Evolutionary conservation across 2,329 filamentous ascomycete species (phyloP).

Genomic region (Purpureocillium takamizusanense): DNA sequence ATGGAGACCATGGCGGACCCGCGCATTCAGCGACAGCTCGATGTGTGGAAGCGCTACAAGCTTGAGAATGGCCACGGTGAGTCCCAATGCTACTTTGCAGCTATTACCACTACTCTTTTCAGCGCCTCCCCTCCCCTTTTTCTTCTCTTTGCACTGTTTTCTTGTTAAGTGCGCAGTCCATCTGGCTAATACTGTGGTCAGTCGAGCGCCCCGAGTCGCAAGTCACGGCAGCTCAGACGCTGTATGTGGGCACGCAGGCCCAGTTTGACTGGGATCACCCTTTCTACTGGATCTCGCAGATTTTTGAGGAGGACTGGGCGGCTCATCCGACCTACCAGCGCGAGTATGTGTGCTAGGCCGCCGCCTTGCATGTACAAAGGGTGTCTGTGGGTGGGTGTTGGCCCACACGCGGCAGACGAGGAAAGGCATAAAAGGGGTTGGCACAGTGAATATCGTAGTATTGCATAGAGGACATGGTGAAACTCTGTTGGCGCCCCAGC

Average conservation of each 20-base stretch:
- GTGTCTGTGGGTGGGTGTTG: too few relatives aligned
- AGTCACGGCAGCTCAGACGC: not conserved
- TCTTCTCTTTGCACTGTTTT: too few relatives aligned
- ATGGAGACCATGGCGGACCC: conserved; percentile 15
- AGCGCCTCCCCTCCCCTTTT: too few relatives aligned
- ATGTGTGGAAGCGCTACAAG: conserved; percentile 14
- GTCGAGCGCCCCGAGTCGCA: not conserved
- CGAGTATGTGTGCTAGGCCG: conserved; percentile 7
- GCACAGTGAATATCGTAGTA: too few relatives aligned
- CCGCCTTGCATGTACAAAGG: too few relatives aligned
- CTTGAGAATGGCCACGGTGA: conserved; percentile 14
- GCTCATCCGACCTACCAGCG: conserved; percentile 20
- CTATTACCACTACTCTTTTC: too few relatives aligned
- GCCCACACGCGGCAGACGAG: too few relatives aligned
- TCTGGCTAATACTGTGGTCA: not conserved
- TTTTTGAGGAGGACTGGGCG: conserved; percentile 33
- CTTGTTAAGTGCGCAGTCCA: not conserved
- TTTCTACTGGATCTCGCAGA: conserved; percentile 35
- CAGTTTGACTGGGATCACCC: conserved; percentile 28
- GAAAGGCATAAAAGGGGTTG: too few relatives aligned
- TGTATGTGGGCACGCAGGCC: conserved; percentile 15
- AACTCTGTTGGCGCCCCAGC: too few relatives aligned
- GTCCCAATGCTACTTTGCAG: not conserved
- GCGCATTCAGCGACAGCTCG: conserved; percentile 14
- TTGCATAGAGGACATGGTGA: too few relatives aligned